Percentiles rank a stretch among this genome's conserved stretches.
phyloP scores from a whole-genome alignment of 208 protist species.

The Crithidia expoeki region DNA sequence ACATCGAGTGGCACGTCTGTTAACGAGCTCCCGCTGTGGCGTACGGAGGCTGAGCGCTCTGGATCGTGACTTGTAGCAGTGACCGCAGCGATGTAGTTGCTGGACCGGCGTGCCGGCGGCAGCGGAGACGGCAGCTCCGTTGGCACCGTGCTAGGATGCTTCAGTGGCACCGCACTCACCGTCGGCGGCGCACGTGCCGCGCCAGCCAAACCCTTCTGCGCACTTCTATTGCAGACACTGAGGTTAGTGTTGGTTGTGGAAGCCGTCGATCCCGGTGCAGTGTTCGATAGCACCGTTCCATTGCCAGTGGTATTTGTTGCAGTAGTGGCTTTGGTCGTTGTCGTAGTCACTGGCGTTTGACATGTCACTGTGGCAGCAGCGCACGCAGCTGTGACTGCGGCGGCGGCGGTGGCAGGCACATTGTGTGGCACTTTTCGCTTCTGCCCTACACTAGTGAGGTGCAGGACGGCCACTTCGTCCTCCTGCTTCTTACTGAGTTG shows the following conservation, averaged over 20 bases:
- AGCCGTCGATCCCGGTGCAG: not conserved
- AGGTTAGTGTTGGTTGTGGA: not conserved
- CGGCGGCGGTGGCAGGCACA: slow-evolving; percentile 3
- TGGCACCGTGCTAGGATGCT: slow-evolving; percentile 1
- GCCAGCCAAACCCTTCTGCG: not conserved
- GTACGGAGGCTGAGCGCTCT: not conserved
- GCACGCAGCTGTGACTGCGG: slow-evolving; percentile 2
- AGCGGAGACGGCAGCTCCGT: not conserved
- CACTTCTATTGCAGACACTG: not conserved
- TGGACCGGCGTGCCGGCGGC: not conserved
- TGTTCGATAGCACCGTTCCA: not conserved
- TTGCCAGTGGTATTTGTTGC: not conserved
- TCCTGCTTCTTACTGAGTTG: slow-evolving; percentile 15
- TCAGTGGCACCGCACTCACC: slow-evolving; percentile 15
- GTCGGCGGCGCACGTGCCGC: not conserved
- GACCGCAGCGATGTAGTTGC: slow-evolving; percentile 2
- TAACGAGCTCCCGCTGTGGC: not conserved
- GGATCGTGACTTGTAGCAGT: not conserved
- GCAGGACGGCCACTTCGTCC: not conserved
- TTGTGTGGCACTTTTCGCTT: not conserved
- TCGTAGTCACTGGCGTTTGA: not conserved
- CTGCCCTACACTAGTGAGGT: not conserved
- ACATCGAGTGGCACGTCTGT: not conserved
- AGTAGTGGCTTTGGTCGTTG: not conserved
- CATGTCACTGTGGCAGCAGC: not conserved